Percentiles rank a stretch among this genome's conserved stretches.
phyloP scores from a whole-genome alignment of 495 filamentous ascomycete genomes.

The Ramalina peruviana region DNA sequence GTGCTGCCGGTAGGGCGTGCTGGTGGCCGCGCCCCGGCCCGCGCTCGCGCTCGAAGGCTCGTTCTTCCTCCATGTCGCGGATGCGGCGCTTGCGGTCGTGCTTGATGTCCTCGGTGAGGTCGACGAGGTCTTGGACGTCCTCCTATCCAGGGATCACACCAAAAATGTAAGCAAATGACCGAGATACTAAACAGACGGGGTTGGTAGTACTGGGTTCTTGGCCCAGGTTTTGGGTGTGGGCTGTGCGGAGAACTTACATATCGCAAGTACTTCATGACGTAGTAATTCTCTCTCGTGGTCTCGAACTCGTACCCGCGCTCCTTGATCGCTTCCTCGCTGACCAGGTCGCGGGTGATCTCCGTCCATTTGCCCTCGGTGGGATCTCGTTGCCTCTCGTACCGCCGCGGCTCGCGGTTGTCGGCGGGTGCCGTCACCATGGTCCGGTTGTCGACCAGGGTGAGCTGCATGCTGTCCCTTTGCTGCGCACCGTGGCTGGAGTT shows the following conservation, averaged over 20 bases:
- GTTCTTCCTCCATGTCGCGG: constrained; percentile 70
- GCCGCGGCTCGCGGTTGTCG: constrained; percentile 10
- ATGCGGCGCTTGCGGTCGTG: constrained; percentile 59
- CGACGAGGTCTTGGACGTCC: constrained; percentile 71
- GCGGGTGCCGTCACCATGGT: constrained; percentile 17
- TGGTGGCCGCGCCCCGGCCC: constrained; percentile 6
- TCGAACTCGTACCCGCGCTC: constrained; percentile 77
- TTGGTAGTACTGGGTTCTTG: background rate
- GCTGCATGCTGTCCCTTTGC: constrained; percentile 18
- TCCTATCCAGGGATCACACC: constrained; percentile 38
- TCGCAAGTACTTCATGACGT: constrained; percentile 79
- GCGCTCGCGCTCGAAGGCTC: constrained; percentile 32
- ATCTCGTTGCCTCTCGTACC: constrained; percentile 27
- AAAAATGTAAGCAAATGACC: too few species aligned
- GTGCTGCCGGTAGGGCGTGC: constrained; percentile 14
- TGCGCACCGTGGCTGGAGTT: constrained; percentile 35
- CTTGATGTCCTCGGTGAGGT: constrained; percentile 71
- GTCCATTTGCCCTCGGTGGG: constrained; percentile 72
- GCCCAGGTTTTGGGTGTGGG: background rate
- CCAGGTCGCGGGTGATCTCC: constrained; percentile 89
- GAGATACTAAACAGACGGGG: background rate
- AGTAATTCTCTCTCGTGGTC: constrained; percentile 80
- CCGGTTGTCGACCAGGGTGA: constrained; percentile 21
- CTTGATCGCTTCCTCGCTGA: constrained; percentile 78
- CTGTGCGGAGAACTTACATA: constrained; percentile 46